These are phyloP conservation scores for Erythrophleum fordii DNA, from an alignment of 306 rosid species.

Conservation along the genomic window DNA sequence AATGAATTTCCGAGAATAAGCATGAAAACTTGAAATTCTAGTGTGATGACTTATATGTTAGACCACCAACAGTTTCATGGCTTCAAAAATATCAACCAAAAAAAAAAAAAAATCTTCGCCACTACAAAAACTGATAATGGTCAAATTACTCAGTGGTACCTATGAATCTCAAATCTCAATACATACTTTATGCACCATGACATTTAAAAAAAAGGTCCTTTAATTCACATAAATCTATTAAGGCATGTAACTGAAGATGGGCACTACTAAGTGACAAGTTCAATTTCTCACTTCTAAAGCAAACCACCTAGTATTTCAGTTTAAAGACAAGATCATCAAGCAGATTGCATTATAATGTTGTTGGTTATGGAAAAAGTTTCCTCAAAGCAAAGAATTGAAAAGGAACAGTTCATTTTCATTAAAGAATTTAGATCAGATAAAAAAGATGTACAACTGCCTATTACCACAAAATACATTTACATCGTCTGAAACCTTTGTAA, in stretches of 20 bases:
- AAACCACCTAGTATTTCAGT: constrained; percentile 23
- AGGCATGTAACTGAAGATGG: constrained; percentile 20
- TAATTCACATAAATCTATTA: background rate
- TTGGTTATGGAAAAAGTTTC: constrained; percentile 18
- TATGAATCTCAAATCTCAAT: background rate
- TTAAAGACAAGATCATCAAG: constrained; percentile 26
- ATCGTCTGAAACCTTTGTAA: constrained; percentile 28
- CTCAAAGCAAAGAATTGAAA: constrained; percentile 11
- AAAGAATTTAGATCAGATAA: constrained; percentile 9
- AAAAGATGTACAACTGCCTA: background rate
- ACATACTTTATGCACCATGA: constrained; percentile 4
- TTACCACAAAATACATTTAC: constrained; percentile 20
- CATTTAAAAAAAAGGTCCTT: background rate
- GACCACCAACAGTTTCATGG: background rate
- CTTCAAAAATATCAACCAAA: background rate
- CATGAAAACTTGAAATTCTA: background rate
- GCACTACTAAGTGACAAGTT: constrained; percentile 18
- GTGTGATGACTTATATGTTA: background rate
- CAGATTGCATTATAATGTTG: constrained; percentile 27
- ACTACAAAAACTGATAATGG: background rate
- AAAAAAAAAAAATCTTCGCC: background rate
- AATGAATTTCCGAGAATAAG: constrained; percentile 21
- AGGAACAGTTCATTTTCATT: constrained; percentile 25
- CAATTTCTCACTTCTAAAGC: constrained; percentile 5
- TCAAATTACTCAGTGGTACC: constrained; percentile 14